Evolutionary conservation across 176 grass and related monocot species (phyloP), one percentile per base, ranked within the genome.

Genomic region (Pontederia paniculata): DNA sequence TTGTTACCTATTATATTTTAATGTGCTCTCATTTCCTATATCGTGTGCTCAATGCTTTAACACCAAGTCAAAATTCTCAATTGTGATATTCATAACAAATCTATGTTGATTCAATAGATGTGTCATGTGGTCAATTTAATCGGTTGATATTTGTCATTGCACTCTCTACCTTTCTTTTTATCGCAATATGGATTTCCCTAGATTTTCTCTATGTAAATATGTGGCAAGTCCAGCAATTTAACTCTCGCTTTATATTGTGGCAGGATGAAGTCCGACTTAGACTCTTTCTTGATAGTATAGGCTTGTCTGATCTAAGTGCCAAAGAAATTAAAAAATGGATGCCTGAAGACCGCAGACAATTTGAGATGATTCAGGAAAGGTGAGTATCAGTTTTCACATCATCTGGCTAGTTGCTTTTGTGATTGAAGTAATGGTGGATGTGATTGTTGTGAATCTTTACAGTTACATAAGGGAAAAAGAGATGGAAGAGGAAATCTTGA

Each of bases 261-360:
- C 75, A 91, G 93, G 93, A 98, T 70, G 93, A 98, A 74, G 93
- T 98, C 75, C 83, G 93, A 66, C 86, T 98, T 60, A 98, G 93
- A 73, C 77, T 98, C 70, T 98, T 98, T 66, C 76, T 98, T 62
- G 93, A 98, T 60, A 98, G 87, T 69, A 98, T 98, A 63, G 93
- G 93, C 22, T 80, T 98, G 48, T 91, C 93, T n/a, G 83, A 98
- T 73, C 65, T 98, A 53, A 98, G 93, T 82, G 93, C 93, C 43
- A 98, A 98, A 79, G 93, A 98, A 84, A 98, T 98, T 23, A 98
- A 98, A 75, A 98, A 91, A 74, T 98, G 93, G 93, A 98, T 98
- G 87, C 93, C 87, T 15, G 86, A 98, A 75, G 93, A 98, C 65
- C 72, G 86, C 19, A 91, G 77, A 41, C 87, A 98, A 68, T 98